A percentile compares a stretch with the other conserved stretches of the same genome.
These are phyloP conservation scores for Lactarius quietus DNA, from an alignment of 768 basidiomycete species.

Conservation along the genomic window DNA sequence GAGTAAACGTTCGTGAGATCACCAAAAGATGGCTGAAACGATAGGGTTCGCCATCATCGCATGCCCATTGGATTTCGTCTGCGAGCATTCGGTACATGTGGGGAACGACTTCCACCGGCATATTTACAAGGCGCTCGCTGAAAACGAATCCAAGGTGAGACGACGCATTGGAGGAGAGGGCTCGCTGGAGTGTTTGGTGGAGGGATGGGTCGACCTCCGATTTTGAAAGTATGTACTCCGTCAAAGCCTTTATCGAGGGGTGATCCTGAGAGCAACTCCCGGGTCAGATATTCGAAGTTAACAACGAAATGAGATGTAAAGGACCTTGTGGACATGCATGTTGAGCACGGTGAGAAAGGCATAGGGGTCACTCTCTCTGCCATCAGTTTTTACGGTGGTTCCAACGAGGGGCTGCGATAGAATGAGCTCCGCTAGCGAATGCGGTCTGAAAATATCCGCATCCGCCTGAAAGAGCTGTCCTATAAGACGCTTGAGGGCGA, in stretches of 20 bases:
- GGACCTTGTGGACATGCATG: slow-evolving; percentile 62
- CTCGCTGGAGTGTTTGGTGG: slow-evolving; percentile 48
- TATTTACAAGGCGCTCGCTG: slow-evolving; percentile 88
- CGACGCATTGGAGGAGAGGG: slow-evolving; percentile 43
- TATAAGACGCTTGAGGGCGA: slow-evolving; percentile 74
- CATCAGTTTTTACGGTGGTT: slow-evolving; percentile 91
- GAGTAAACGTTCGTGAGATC: slow-evolving; percentile 74
- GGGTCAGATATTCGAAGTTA: slow-evolving; percentile 2
- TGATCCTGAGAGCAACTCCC: slow-evolving; percentile 51
- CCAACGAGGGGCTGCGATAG: slow-evolving; percentile 73
- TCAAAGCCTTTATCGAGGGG: slow-evolving; percentile 64
- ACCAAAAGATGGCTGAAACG: slow-evolving; percentile 71
- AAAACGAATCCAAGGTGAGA: slow-evolving; percentile 78
- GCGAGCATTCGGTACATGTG: slow-evolving; percentile 90
- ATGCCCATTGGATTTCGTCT: slow-evolving; percentile 75
- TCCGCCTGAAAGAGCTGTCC: slow-evolving; percentile 71
- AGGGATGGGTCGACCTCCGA: slow-evolving; percentile 47
- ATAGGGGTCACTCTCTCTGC: slow-evolving; percentile 84
- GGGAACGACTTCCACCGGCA: slow-evolving; percentile 90
- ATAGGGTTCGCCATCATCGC: slow-evolving; percentile 64
- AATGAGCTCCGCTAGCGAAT: slow-evolving; percentile 77
- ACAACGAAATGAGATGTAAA: neutral
- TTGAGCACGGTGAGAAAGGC: slow-evolving; percentile 85
- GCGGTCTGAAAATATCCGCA: slow-evolving; percentile 63
- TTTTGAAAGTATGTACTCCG: slow-evolving; percentile 66